Evolutionary conservation across 306 rosid genomes (phyloP), one percentile per base, ranked within the genome.

Genomic region (Casuarina glauca): DNA sequence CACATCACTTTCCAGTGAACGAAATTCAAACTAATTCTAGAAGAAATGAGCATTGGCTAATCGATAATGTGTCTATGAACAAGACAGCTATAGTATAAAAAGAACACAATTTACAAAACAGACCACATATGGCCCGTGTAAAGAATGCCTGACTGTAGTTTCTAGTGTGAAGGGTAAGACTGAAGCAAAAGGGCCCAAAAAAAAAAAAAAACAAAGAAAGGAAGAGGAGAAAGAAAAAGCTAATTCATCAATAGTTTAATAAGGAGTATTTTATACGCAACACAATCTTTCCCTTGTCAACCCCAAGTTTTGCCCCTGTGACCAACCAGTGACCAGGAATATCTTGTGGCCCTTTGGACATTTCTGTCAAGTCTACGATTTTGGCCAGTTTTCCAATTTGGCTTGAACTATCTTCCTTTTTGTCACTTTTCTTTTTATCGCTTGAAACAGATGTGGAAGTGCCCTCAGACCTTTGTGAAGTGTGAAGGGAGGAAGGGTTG

Each of bases 321-420:
- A 96, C 98, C 81, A 96, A 83, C 99, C 99, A 96, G 83, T 96
- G 99, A 51, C 99, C 98, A 38, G 99, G 98, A 84, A 84, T 87
- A 87, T 96, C 98, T 87, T 91, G 97, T 2, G 99, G 98, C 19
- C 99, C 99, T 81, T 87, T 96, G 0, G 90, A 93, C 98, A 96
- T 96, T 82, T 96, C 99, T 44, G 98, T 93, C 83, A 84, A 79
- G 82, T 96, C 99, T 42, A 93, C 93, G 62, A 96, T 88, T 78
- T 93, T 96, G 1, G 87, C 96, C 0, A 96, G 84, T 87, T 96
- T 95, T 72, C 97, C 97, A 17, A 73, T 67, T 62, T 86, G 93
- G 43, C 69, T 63, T 35, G 87, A 92, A 82, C 86, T 82, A 60
- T 90, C 94, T 39, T 91, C 98, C 82, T 88, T 93, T 83, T 90